Evolutionary conservation across 305 asterid genomes (phyloP).

Genomic region (Fraxinus nigra): DNA sequence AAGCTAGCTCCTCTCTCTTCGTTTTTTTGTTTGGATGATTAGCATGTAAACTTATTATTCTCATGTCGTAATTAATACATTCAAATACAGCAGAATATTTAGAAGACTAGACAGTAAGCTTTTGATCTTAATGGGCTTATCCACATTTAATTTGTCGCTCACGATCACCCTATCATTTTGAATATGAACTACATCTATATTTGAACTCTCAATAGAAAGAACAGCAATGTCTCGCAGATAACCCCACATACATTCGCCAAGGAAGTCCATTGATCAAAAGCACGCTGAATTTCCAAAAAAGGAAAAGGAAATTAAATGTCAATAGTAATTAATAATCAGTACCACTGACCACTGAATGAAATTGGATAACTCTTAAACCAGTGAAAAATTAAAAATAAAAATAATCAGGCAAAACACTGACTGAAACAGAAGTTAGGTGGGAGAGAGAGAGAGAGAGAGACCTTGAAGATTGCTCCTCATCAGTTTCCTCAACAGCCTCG

Average conservation of each 20-base stretch:
- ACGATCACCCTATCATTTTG: neutral
- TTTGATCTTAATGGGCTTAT: neutral
- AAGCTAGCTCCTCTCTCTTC: neutral
- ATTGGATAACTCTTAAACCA: neutral
- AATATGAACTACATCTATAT: constrained; percentile 9
- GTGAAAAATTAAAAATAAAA: neutral
- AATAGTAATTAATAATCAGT: neutral
- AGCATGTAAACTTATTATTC: neutral
- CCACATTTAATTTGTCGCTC: neutral
- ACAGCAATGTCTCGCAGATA: neutral
- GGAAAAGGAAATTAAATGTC: neutral
- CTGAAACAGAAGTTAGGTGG: constrained; percentile 8
- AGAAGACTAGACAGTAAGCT: neutral
- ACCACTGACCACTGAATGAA: neutral
- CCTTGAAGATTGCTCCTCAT: constrained; percentile 59
- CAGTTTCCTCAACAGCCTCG: constrained; percentile 56
- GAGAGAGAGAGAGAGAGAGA: constrained; percentile 11
- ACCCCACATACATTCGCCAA: neutral
- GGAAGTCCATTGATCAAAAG: neutral
- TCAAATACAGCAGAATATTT: neutral
- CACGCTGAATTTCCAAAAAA: neutral
- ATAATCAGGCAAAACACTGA: constrained; percentile 14
- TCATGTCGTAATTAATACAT: neutral
- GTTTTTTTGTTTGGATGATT: neutral
- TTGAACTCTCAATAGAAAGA: neutral